A percentile compares a stretch with the other conserved stretches of the same genome.
phyloP scores from a whole-genome alignment of 2,329 filamentous ascomycete species.

The Hirsutella thompsonii region DNA sequence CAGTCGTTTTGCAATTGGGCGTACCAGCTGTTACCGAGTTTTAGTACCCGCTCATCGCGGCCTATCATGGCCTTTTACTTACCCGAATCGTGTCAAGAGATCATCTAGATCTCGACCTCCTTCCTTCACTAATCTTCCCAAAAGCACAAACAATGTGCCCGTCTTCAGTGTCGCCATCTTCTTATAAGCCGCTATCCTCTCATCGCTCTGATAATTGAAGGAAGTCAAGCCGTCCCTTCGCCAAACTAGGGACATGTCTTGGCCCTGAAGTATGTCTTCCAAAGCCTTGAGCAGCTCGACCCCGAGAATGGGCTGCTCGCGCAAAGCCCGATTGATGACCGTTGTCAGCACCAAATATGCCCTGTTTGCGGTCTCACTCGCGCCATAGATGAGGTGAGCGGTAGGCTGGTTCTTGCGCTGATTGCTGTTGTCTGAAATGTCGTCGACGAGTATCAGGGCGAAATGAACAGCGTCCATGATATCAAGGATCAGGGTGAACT shows the following conservation, averaged over 20 bases:
- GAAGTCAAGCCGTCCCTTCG: slow-evolving; percentile 5
- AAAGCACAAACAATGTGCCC: slow-evolving; percentile 6
- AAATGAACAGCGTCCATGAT: slow-evolving; percentile 9
- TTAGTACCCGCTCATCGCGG: not conserved
- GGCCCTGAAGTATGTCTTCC: slow-evolving; percentile 6
- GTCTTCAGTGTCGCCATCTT: slow-evolving; percentile 7
- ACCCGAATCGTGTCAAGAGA: slow-evolving; percentile 7
- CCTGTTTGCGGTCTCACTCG: slow-evolving; percentile 7
- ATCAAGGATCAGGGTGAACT: slow-evolving; percentile 5
- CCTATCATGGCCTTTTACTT: not conserved
- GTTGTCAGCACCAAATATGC: slow-evolving; percentile 7
- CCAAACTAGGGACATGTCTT: slow-evolving; percentile 8
- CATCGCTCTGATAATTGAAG: slow-evolving; percentile 2
- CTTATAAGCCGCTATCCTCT: slow-evolving; percentile 4
- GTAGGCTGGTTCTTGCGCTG: slow-evolving; percentile 7
- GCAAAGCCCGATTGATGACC: slow-evolving; percentile 6
- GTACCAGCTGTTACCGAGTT: slow-evolving; percentile 3
- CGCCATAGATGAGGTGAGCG: slow-evolving; percentile 7
- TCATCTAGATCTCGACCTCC: slow-evolving; percentile 5
- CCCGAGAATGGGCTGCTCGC: slow-evolving; percentile 5
- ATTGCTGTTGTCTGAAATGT: slow-evolving; percentile 7
- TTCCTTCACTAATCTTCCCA: slow-evolving; percentile 5
- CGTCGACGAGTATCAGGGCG: slow-evolving; percentile 7
- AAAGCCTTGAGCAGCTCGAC: slow-evolving; percentile 5
- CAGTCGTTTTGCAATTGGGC: slow-evolving; percentile 8